Conservation (phyloP, 2,329 filamentous ascomycete genomes). For the Cladosporium halotolerans region DNA sequence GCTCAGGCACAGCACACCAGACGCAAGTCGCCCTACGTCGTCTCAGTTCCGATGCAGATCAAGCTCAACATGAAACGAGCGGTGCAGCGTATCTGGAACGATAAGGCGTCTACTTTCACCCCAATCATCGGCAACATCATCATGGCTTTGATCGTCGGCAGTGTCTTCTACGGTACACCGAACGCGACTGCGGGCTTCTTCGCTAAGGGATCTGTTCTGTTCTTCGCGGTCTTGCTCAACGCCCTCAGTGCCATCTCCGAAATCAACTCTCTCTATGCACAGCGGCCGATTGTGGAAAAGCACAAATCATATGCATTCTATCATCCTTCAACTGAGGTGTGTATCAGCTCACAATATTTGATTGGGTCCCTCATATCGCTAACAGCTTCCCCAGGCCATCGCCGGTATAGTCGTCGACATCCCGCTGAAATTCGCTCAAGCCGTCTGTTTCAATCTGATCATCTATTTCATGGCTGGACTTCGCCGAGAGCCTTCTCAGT, state of each 20-base stretch:
- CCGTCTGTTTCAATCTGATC: conserved; percentile 48
- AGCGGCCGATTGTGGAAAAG: conserved; percentile 44
- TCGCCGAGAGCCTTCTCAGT: conserved; percentile 34
- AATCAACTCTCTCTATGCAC: conserved; percentile 58
- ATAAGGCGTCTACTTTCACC: conserved; percentile 45
- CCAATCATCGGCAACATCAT: conserved; percentile 45
- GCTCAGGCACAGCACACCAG: conserved; percentile 50
- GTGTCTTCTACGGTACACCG: conserved; percentile 51
- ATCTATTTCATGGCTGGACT: conserved; percentile 54
- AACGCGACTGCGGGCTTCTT: conserved; percentile 48
- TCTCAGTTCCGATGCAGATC: conserved; percentile 51
- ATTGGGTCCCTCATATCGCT: neutral
- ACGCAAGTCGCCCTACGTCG: conserved; percentile 52
- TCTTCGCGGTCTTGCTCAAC: conserved; percentile 56
- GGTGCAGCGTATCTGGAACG: conserved; percentile 49
- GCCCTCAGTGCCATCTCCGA: conserved; percentile 54
- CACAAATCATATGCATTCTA: conserved; percentile 40
- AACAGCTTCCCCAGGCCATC: conserved; percentile 41
- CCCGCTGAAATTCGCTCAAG: conserved; percentile 51
- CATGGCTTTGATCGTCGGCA: conserved; percentile 56
- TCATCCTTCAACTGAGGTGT: conserved; percentile 20
- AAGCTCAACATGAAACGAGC: conserved; percentile 44
- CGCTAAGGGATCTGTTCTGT: conserved; percentile 51
- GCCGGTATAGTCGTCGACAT: conserved; percentile 51
- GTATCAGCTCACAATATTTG: neutral